phyloP scores from a whole-genome alignment of 2,329 filamentous ascomycete genomes.

The Aspergillus spinulosporus region DNA sequence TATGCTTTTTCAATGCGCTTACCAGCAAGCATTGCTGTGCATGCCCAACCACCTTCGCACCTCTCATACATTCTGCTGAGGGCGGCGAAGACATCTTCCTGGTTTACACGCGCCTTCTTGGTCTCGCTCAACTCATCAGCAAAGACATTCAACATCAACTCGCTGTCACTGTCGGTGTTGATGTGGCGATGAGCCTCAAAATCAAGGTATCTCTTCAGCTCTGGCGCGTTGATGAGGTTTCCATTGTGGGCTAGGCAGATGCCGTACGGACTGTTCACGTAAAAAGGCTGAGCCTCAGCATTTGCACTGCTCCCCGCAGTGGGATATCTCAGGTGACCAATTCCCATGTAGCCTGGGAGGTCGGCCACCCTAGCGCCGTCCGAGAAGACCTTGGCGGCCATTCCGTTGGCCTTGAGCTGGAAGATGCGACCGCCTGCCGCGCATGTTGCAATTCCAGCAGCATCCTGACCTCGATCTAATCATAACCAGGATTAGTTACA shows the following conservation, averaged over 20 bases:
- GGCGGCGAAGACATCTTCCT: constrained; percentile 72
- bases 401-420: constrained; percentile 87
- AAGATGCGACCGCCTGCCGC: constrained; percentile 76
- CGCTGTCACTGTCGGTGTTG: constrained; percentile 87
- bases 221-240: constrained; percentile 77
- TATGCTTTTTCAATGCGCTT: constrained; percentile 19
- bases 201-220: constrained; percentile 71
- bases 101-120: constrained; percentile 76
- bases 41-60: constrained; percentile 75
- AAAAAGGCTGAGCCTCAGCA: constrained; percentile 88
- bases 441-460: constrained; percentile 77
- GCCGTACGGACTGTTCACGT: constrained; percentile 83
- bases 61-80: constrained; percentile 70
- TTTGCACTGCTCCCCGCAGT: constrained; percentile 82
- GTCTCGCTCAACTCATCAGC: constrained; percentile 78
- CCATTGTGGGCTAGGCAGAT: constrained; percentile 83
- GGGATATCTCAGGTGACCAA: constrained; percentile 84
- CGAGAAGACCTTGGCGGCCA: constrained; percentile 81
- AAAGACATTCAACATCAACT: constrained; percentile 85
- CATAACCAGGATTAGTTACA: constrained; percentile 30
- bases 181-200: constrained; percentile 79
- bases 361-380: constrained; percentile 73
- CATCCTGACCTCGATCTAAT: constrained; percentile 76
- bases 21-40: constrained; percentile 77
- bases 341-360: constrained; percentile 81